Percentiles rank a stretch among this genome's conserved stretches.
Conservation (phyloP, 2,329 filamentous ascomycete genomes). For the Lecanosticta acicola region DNA sequence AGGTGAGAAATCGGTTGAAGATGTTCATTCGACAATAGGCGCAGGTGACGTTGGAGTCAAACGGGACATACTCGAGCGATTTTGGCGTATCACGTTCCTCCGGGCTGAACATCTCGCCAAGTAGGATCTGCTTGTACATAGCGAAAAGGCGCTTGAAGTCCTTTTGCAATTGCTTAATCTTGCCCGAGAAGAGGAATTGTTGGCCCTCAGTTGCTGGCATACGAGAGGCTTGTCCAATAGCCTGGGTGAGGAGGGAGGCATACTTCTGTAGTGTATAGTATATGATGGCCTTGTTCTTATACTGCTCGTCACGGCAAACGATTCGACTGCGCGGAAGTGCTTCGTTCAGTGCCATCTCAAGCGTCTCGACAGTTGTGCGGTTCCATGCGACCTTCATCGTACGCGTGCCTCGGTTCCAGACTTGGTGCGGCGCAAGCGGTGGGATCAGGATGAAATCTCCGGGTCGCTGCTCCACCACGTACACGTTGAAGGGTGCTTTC, state of each 20-base stretch:
- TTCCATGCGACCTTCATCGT: slow-evolving; percentile 99
- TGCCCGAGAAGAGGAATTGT: slow-evolving; percentile 37
- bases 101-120: slow-evolving; percentile 78
- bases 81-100: slow-evolving; percentile 50
- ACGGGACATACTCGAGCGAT: slow-evolving; percentile 72
- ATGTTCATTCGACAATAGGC: slow-evolving; percentile 95
- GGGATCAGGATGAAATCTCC: slow-evolving; percentile 94
- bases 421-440: slow-evolving; percentile 88
- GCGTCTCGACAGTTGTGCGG: slow-evolving; percentile 82
- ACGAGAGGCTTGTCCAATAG: slow-evolving; percentile 46
- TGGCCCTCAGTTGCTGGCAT: slow-evolving; percentile 32
- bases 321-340: slow-evolving; percentile 82
- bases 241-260: slow-evolving; percentile 51
- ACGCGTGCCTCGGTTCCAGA: slow-evolving; percentile 93
- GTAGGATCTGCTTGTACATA: slow-evolving; percentile 70
- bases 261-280: slow-evolving; percentile 85
- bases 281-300: slow-evolving; percentile 96
- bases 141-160: slow-evolving; percentile 78
- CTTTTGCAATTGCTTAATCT: slow-evolving; percentile 64
- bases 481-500: slow-evolving; percentile 86
- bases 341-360: slow-evolving; percentile 79
- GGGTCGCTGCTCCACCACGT: slow-evolving; percentile 81
- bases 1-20: slow-evolving; percentile 94
- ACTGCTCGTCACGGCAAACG: slow-evolving; percentile 95
- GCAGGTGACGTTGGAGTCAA: slow-evolving; percentile 88